Evolutionary conservation across 345 rosid species (phyloP), one percentile per base, ranked within the genome.

Genomic region (Theobroma cacao): DNA sequence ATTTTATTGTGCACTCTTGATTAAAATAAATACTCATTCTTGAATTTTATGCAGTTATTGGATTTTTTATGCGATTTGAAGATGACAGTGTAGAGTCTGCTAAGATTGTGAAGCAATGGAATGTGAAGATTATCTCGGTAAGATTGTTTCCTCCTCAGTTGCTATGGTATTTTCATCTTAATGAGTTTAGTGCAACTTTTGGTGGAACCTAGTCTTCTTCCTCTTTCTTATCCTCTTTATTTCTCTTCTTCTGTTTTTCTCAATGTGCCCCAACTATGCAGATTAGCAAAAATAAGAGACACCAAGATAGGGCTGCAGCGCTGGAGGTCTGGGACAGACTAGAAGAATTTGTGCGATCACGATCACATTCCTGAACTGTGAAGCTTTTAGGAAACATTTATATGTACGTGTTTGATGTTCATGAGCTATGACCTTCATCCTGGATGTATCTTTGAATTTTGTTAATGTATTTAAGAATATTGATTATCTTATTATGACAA

Each of bases 261-360:
- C n/a, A 40, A 77, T 74, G 60, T 75, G 53, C 1, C 47, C 24
- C 61, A 64, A 77, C 72, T 59, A 22, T 77, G 87, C 93, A 94
- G 99, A 94, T 96, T 59, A 96, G 99, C 89, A 94, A 94, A 89
- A 94, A 96, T 65, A 94, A 94, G 87, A 82, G 98, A 38, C 98
- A 96, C 83, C 97, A 92, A 78, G 99, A 96, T 72, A 87, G 97
- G 55, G 93, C 99, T 72, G 99, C 98, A 22, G 98, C 98, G 7
- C 84, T 96, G 84, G 97, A 96, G 90, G 97, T 96, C 79, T 94
- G 98, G 98, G 97, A 94, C 82, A 86, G 91, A 82, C 88, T 94
- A 7, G 97, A 96, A 87, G 97, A 91, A 78, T 94, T 96, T 84
- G 90, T 96, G 61, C 93, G 93, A 75, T 86, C 97, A 31, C 90